These are phyloP conservation scores for Postia placenta DNA, from an alignment of 768 basidiomycete genomes.

Conservation along the genomic window DNA sequence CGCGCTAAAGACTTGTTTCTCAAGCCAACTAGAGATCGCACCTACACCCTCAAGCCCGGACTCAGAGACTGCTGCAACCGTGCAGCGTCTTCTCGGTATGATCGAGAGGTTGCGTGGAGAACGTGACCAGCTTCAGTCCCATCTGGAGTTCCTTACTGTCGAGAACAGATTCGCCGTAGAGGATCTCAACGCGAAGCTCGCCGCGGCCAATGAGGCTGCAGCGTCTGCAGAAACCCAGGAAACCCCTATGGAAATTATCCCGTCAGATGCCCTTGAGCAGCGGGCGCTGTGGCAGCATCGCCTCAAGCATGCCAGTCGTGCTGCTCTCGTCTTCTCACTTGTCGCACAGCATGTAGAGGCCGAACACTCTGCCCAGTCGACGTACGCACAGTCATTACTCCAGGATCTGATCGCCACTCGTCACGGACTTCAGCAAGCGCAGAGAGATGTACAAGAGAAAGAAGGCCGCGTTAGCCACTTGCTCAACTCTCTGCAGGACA, in stretches of 20 bases:
- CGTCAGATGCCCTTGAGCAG: constrained; percentile 12
- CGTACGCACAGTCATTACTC: constrained; percentile 3
- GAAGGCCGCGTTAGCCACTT: neutral
- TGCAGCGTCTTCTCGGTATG: constrained; percentile 50
- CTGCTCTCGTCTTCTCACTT: constrained; percentile 11
- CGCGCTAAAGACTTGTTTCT: no score
- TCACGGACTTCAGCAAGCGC: constrained; percentile 2
- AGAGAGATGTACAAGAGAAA: neutral
- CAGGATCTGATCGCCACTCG: neutral
- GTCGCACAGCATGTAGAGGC: constrained; percentile 9
- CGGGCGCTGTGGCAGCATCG: neutral
- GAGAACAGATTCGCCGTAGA: constrained; percentile 64
- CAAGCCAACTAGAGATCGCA: constrained; percentile 12
- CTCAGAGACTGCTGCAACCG: constrained; percentile 12
- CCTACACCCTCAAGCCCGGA: constrained; percentile 1
- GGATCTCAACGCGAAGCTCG: constrained; percentile 47
- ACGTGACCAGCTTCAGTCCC: constrained; percentile 47
- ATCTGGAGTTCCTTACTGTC: constrained; percentile 60
- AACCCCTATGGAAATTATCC: neutral
- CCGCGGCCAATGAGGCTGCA: constrained; percentile 18
- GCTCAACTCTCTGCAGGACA: neutral
- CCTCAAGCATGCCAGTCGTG: neutral
- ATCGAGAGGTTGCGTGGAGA: constrained; percentile 55
- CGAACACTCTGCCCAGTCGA: neutral
- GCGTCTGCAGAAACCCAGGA: neutral